phyloP scores from a whole-genome alignment of 139 green algal species.

The Coelastrella sp. region DNA sequence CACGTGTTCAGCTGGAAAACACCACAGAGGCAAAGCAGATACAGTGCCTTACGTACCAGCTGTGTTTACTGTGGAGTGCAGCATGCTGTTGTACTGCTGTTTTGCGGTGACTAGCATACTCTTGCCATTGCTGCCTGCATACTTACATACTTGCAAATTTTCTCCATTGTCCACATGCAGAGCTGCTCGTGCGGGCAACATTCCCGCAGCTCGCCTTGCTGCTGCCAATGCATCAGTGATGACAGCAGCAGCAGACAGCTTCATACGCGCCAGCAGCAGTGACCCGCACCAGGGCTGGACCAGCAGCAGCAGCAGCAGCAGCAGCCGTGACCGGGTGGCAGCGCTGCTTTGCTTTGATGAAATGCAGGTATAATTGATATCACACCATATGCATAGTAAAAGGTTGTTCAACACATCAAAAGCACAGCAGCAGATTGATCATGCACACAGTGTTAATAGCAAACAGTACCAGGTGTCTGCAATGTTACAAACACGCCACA shows the following conservation, averaged over 20 bases:
- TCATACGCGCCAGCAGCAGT: conserved; percentile 61
- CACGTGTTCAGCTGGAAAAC: not conserved
- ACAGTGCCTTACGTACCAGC: too few species aligned
- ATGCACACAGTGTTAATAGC: too few species aligned
- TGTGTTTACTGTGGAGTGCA: too few species aligned
- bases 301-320: conserved; percentile 30
- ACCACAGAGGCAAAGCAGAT: not conserved
- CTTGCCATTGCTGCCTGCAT: not conserved
- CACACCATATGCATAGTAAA: too few species aligned
- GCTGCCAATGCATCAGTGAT: conserved; percentile 71
- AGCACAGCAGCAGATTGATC: not conserved
- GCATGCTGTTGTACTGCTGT: too few species aligned
- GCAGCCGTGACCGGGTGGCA: conserved; percentile 38
- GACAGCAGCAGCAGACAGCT: conserved; percentile 52
- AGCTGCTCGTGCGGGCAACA: conserved; percentile 37
- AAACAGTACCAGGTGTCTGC: too few species aligned
- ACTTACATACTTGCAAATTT: not conserved
- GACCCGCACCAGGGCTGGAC: conserved; percentile 36
- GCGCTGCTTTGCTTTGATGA: conserved; percentile 88
- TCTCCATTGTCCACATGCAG: not conserved
- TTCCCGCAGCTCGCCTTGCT: conserved; percentile 54
- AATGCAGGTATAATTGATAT: conserved; percentile 62
- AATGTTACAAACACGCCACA: too few species aligned
- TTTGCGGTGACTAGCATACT: too few species aligned
- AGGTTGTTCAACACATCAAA: not conserved